Base-by-base conservation (phyloP, 163 green algal genomes). In the Scenedesmus sp. region DNA sequence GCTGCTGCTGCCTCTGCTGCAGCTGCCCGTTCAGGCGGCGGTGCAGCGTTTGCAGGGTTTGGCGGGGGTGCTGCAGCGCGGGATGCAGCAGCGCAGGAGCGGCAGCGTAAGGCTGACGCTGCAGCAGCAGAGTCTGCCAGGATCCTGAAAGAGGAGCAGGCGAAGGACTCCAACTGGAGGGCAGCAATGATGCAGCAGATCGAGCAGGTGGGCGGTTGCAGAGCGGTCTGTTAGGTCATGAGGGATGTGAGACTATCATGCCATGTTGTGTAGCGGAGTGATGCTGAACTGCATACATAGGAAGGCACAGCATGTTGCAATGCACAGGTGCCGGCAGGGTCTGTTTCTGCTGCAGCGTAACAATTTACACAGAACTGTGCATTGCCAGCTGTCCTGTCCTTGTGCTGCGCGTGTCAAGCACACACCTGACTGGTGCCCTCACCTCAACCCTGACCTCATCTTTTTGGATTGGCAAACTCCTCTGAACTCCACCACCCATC, bases 81-180 rank as follows among this genome's bases (percentile, higher is more conserved):
- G 42, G 81, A 86, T 73, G 72, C 42, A 46, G 86, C 37, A 46
- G 86, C 88, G 56, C 43, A 78, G 56, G 88, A 88, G 80, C 70
- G 65, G 84, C 87, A 65, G 81, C 65, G 42, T 35, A 51, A 93
- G 33, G 83, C 89, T 26, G 91, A 76, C 10, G 89, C 88, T 83
- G 89, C 89, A 30, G 87, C 59, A 44, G 84, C 83, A 43, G 90
- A 85, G 44, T 89, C 61, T 33, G 42, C 49, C 0, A 83, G 92
- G 33, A 96, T 97, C 24, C 65, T 97, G 56, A 92, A 95, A 53
- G 95, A 96, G 80, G 95, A 98, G 91, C 89, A 94, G 78, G 92
- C 84, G 16, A 95, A 94, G 90, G 95, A 98, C 59, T 53, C 90
- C 6, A 91, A 93, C 40, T 98, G 97, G 94, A 89, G 96, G 9